Evolutionary conservation across 2,329 filamentous ascomycete species (phyloP), one percentile per base, ranked within the genome.

Genomic region (Aspergillus thermomutatus): DNA sequence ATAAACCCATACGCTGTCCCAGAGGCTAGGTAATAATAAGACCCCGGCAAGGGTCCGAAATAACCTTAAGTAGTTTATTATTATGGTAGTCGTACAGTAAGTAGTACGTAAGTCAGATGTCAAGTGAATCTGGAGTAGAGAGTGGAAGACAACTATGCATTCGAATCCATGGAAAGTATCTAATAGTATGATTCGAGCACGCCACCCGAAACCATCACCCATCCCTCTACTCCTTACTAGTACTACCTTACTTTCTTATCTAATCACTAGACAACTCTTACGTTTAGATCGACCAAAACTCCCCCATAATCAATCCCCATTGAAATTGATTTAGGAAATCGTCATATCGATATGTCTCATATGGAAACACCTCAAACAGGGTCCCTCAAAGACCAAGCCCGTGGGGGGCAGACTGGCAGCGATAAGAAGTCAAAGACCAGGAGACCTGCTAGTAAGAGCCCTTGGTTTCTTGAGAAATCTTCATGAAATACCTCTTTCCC

Each of bases 361-460:
- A 72, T 72, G 43, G 71, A 77, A 54, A 63, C 68, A 51, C 68
- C 67, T 52, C 74, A 72, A 53, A 66, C 71, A 49, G 77, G 76
- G 60, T 78, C 77, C 25, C 71, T 79, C 49, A 72, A 76, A 55
- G 74, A 75, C 55, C 76, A 78, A 57, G 75, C 78, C 57, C 71
- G 72, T 58, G 72, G 74, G 56, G 67, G 62, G 25, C 71, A 66
- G 62, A 43, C 56, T 46, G 71, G 76, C 51, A 69, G 67, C 69
- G 82, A 82, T 80, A 94, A 87, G 78, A 94, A 92, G 81, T 85
- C 88, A 76, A 96, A 96, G 86, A 95, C 86, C 82, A 87, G 90
- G 77, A 88, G 91, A 77, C 93, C 93, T 66, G 91, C 92, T 66
- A 97, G 92, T 96, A 76, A 75, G 83, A 60, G 57, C 54, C 50